Evolutionary conservation across 805 yeast genomes (phyloP).

Genomic region (Schizosaccharomyces japonicus): DNA sequence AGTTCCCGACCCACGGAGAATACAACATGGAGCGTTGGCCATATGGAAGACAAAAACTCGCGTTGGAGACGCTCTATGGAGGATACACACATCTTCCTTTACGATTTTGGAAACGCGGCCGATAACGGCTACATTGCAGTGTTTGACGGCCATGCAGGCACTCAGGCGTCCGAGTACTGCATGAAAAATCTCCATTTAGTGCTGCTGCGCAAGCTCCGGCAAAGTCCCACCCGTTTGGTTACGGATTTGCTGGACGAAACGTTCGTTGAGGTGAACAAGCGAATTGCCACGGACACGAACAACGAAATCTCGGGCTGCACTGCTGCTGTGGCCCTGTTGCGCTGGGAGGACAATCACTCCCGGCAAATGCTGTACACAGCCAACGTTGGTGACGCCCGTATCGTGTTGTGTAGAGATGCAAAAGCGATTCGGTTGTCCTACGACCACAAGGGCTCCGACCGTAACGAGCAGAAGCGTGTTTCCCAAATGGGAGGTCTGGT

Average conservation of each 20-base stretch:
- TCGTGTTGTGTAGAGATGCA: constrained; percentile 54
- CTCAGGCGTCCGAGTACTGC: constrained; percentile 82
- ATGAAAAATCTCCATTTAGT: constrained; percentile 62
- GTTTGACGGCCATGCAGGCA: constrained; percentile 95
- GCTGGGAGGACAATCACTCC: constrained; percentile 38
- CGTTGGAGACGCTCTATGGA: constrained; percentile 78
- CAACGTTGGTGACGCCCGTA: constrained; percentile 81
- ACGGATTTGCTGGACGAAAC: constrained; percentile 43
- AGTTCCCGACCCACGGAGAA: constrained; percentile 19
- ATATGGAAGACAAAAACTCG: constrained; percentile 67
- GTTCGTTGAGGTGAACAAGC: constrained; percentile 52
- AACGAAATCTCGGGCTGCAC: constrained; percentile 39
- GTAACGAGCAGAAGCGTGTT: constrained; percentile 51
- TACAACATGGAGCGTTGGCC: constrained; percentile 53
- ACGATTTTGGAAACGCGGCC: constrained; percentile 55
- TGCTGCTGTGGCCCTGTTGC: constrained; percentile 73
- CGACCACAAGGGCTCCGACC: constrained; percentile 82
- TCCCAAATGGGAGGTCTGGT: constrained; percentile 63
- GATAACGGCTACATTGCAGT: constrained; percentile 86
- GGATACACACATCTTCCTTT: constrained; percentile 80
- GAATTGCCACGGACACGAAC: constrained; percentile 42
- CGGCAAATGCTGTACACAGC: constrained; percentile 70
- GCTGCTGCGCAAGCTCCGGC: constrained; percentile 17
- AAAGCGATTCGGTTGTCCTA: constrained; percentile 58
- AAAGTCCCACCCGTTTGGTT: constrained; percentile 22